These are phyloP conservation scores for Pichia insulana DNA, from an alignment of 805 yeast species.

Conservation along the genomic window DNA sequence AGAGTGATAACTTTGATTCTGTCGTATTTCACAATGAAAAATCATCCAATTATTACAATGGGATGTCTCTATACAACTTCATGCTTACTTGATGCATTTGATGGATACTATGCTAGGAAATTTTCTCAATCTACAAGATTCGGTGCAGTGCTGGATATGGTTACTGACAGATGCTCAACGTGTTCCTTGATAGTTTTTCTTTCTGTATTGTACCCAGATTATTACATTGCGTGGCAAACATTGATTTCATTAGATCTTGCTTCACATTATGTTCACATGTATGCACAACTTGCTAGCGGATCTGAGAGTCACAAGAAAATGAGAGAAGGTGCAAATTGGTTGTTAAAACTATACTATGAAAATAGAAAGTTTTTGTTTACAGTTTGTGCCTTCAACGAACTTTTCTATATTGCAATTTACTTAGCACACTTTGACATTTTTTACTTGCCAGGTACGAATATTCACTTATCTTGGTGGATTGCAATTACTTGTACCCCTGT, in stretches of 20 bases:
- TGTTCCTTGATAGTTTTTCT: slow-evolving; percentile 84
- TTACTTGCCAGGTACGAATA: slow-evolving; percentile 31
- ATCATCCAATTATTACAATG: slow-evolving; percentile 70
- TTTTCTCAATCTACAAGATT: slow-evolving; percentile 83
- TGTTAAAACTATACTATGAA: slow-evolving; percentile 79
- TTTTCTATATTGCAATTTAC: slow-evolving; percentile 85
- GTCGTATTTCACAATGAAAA: slow-evolving; percentile 74
- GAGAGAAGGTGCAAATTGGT: slow-evolving; percentile 56
- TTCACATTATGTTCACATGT: slow-evolving; percentile 98
- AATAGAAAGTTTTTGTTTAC: slow-evolving; percentile 74
- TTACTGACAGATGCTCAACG: slow-evolving; percentile 95
- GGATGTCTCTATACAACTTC: slow-evolving; percentile 74
- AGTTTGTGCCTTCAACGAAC: slow-evolving; percentile 89
- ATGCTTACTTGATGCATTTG: slow-evolving; percentile 90
- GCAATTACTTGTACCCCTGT: slow-evolving; percentile 66
- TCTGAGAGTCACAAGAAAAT: slow-evolving; percentile 78
- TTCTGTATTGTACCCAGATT: slow-evolving; percentile 69
- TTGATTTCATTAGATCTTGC: slow-evolving; percentile 81
- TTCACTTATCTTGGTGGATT: slow-evolving; percentile 24
- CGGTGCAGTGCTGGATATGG: slow-evolving; percentile 98
- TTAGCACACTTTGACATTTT: slow-evolving; percentile 54
- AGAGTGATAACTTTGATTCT: slow-evolving; percentile 75
- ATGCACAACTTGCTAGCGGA: slow-evolving; percentile 79
- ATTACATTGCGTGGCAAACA: slow-evolving; percentile 66
- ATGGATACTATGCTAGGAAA: slow-evolving; percentile 89